Evolutionary conservation across 208 protist genomes (phyloP).

Genomic region (Zelonia costaricensis): DNA sequence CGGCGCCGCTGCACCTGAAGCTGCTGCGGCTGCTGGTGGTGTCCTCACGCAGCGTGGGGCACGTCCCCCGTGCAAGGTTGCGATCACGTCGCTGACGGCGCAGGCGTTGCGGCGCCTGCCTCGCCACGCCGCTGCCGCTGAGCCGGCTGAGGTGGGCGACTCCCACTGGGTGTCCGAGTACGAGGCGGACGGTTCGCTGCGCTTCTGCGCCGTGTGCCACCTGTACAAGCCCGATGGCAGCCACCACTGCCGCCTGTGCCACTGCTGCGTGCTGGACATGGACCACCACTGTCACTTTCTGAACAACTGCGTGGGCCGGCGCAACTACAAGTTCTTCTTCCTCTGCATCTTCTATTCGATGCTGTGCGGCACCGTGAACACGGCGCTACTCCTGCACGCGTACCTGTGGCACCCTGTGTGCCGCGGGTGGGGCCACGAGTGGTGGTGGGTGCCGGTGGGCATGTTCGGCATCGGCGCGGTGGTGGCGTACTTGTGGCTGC

Average conservation of each 20-base stretch:
- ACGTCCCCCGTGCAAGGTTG: too few species aligned
- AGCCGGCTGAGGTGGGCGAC: too few species aligned
- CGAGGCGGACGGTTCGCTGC: conserved; percentile 42
- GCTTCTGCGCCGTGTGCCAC: conserved; percentile 64
- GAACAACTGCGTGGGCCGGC: conserved; percentile 87
- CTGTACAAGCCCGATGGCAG: conserved; percentile 77
- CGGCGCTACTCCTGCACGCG: conserved; percentile 15
- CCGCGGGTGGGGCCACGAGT: conserved; percentile 10
- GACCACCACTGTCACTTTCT: conserved; percentile 92
- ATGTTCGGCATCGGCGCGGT: conserved; percentile 26
- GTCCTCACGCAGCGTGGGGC: too few species aligned
- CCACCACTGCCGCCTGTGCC: conserved; percentile 82
- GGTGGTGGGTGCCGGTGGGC: conserved; percentile 30
- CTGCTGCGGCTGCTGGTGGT: too few species aligned
- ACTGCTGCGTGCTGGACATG: conserved; percentile 77
- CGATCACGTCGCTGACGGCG: too few species aligned
- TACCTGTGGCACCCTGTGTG: conserved; percentile 20
- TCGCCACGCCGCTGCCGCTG: too few species aligned
- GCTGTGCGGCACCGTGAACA: conserved; percentile 32
- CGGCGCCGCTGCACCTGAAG: too few species aligned
- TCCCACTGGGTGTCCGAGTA: conserved; percentile 35
- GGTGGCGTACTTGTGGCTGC: conserved; percentile 31
- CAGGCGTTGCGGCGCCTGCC: neutral
- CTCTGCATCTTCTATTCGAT: conserved; percentile 64
- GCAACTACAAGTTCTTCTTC: conserved; percentile 90